Percentiles rank a stretch among this genome's conserved stretches.
phyloP scores from a whole-genome alignment of 345 rosid species.

The Garcia nutans region DNA sequence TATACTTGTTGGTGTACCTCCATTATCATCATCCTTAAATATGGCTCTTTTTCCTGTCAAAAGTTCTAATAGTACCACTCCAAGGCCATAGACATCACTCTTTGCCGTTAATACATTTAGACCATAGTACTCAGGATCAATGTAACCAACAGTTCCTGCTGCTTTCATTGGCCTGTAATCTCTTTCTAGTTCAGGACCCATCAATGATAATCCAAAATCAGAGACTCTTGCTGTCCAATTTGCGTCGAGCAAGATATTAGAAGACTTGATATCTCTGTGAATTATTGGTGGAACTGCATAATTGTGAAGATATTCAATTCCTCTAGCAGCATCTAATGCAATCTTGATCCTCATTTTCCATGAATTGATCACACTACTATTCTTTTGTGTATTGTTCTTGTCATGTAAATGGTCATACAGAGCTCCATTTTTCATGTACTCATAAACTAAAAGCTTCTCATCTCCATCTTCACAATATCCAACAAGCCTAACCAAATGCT shows the following conservation, averaged over 20 bases:
- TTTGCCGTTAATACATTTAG: constrained; percentile 70
- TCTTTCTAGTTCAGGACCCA: constrained; percentile 51
- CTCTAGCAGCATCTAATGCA: constrained; percentile 80
- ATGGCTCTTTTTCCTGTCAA: constrained; percentile 71
- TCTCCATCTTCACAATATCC: constrained; percentile 85
- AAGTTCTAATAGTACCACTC: constrained; percentile 71
- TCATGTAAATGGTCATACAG: constrained; percentile 75
- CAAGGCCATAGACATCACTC: constrained; percentile 89
- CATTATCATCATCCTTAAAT: constrained; percentile 44
- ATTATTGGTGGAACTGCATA: constrained; percentile 83
- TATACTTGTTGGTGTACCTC: constrained; percentile 16
- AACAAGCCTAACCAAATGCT: constrained; percentile 81
- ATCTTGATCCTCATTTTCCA: constrained; percentile 87
- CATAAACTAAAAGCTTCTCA: constrained; percentile 83
- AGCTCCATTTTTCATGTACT: constrained; percentile 88
- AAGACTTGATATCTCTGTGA: constrained; percentile 87
- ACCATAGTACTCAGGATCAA: constrained; percentile 93
- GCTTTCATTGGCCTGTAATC: constrained; percentile 59
- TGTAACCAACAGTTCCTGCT: constrained; percentile 87
- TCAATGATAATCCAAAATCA: constrained; percentile 75
- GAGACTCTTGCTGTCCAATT: constrained; percentile 80
- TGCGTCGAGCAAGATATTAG: constrained; percentile 71
- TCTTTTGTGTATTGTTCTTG: constrained; percentile 53
- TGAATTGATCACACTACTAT: constrained; percentile 63
- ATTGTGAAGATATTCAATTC: constrained; percentile 81